Conservation (phyloP, 129 eudicot species). For the Smallanthus sonchifolius region DNA sequence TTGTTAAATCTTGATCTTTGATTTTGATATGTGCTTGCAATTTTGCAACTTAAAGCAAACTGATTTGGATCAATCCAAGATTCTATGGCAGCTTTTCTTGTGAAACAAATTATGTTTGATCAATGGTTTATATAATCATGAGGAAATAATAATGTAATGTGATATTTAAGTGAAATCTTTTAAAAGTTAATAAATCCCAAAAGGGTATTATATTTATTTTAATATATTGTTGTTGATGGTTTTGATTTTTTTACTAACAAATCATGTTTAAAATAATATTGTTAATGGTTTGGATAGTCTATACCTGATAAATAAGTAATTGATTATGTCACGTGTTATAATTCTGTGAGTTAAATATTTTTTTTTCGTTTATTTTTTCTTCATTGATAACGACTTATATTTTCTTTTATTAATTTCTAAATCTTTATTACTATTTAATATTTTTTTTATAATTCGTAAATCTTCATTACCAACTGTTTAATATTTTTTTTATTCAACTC, state of each 20-base stretch:
- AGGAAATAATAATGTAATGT: not conserved
- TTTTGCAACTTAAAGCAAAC: not conserved
- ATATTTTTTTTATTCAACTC: too few species aligned
- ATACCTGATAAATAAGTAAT: too few species aligned
- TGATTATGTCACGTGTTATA: too few species aligned
- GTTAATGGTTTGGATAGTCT: not conserved
- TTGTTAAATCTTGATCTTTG: constrained; percentile 17
- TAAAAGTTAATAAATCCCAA: not conserved
- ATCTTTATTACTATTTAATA: too few species aligned
- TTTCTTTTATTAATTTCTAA: too few species aligned
- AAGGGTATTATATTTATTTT: not conserved
- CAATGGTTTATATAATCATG: not conserved
- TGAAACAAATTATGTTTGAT: constrained; percentile 4
- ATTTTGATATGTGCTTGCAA: not conserved
- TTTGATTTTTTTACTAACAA: not conserved
- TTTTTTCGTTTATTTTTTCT: too few species aligned
- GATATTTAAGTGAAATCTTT: not conserved
- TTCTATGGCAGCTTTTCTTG: not conserved
- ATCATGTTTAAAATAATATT: not conserved
- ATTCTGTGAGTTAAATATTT: too few species aligned
- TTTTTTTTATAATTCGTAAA: too few species aligned
- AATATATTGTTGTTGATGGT: not conserved
- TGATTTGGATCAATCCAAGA: not conserved
- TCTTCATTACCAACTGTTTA: too few species aligned
- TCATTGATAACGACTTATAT: too few species aligned